These are phyloP conservation scores for Leccinellum rugosiceps DNA, from an alignment of 768 basidiomycete genomes.

Conservation along the genomic window DNA sequence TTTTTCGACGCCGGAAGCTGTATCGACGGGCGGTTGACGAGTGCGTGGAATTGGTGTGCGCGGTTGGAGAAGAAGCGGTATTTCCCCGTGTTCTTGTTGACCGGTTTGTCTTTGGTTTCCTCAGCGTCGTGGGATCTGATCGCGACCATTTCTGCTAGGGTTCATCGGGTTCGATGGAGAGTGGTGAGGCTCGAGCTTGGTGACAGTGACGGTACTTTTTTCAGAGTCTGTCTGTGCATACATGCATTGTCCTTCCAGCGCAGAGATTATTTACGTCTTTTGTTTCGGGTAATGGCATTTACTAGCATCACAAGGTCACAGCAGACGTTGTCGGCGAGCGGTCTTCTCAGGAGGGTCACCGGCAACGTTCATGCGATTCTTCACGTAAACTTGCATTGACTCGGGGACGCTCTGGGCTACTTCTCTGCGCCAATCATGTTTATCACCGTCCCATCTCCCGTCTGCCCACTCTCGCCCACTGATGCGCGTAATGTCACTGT, in stretches of 20 bases:
- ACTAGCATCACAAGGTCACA: not conserved
- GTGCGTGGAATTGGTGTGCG: slow-evolving; percentile 92
- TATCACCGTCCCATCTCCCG: too few species aligned
- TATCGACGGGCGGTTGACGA: slow-evolving; percentile 83
- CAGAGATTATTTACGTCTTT: not conserved
- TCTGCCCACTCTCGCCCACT: too few species aligned
- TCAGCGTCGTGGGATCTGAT: not conserved
- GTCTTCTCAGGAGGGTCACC: not conserved
- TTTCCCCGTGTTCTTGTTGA: slow-evolving; percentile 74
- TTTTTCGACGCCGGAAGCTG: slow-evolving; percentile 85
- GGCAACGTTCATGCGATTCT: not conserved
- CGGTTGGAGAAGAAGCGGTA: slow-evolving; percentile 82
- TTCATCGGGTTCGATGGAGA: slow-evolving; percentile 86
- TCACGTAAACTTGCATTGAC: not conserved
- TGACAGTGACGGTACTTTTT: not conserved
- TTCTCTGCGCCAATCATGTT: too few species aligned
- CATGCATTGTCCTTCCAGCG: not conserved
- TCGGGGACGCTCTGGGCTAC: not conserved
- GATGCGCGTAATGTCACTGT: too few species aligned
- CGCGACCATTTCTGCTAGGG: slow-evolving; percentile 38
- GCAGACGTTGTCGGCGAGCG: not conserved
- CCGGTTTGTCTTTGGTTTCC: slow-evolving; percentile 45
- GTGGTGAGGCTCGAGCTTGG: slow-evolving; percentile 47
- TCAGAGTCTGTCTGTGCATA: not conserved
- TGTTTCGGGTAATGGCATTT: not conserved